Conservation (phyloP, 495 filamentous ascomycete species). For the Penicillium cataractarum region DNA sequence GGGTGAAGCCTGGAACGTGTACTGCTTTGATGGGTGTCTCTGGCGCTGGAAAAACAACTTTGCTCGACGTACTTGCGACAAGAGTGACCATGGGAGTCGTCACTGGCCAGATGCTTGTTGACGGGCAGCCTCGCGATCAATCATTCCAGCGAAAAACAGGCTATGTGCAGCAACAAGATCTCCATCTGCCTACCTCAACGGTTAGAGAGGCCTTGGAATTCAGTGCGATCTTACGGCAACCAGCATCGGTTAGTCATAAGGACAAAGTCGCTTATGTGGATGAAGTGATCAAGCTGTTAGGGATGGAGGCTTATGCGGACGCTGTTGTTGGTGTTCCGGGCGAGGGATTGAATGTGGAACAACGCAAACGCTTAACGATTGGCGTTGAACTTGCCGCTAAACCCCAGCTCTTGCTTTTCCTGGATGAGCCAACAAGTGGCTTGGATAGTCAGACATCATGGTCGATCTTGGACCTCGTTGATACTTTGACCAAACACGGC, state of each 20-base stretch:
- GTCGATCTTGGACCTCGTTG: constrained; percentile 81
- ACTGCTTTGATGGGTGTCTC: constrained; percentile 65
- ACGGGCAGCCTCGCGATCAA: constrained; percentile 58
- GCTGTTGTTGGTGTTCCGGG: constrained; percentile 83
- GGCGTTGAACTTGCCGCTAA: constrained; percentile 83
- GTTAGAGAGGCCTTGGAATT: constrained; percentile 83
- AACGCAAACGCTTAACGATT: constrained; percentile 80
- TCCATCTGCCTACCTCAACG: constrained; percentile 77
- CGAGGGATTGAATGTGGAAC: constrained; percentile 84
- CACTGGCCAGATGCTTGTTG: constrained; percentile 53
- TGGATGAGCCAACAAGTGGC: constrained; percentile 91
- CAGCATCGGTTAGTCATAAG: constrained; percentile 62
- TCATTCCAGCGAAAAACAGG: constrained; percentile 90
- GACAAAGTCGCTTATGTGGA: constrained; percentile 89
- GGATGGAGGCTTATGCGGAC: constrained; percentile 84
- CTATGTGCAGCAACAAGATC: constrained; percentile 92
- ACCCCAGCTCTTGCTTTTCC: constrained; percentile 75
- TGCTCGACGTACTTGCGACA: constrained; percentile 49
- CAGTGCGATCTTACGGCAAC: constrained; percentile 80
- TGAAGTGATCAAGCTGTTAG: constrained; percentile 87
- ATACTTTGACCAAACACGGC: constrained; percentile 83
- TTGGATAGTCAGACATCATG: constrained; percentile 88
- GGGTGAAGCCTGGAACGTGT: constrained; percentile 67
- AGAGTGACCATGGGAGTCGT: constrained; percentile 53
- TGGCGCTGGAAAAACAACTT: constrained; percentile 62